Evolutionary conservation across 1,139 yeast genomes (phyloP), one percentile per base, ranked within the genome.

Genomic region (Komagataea norvegica): DNA sequence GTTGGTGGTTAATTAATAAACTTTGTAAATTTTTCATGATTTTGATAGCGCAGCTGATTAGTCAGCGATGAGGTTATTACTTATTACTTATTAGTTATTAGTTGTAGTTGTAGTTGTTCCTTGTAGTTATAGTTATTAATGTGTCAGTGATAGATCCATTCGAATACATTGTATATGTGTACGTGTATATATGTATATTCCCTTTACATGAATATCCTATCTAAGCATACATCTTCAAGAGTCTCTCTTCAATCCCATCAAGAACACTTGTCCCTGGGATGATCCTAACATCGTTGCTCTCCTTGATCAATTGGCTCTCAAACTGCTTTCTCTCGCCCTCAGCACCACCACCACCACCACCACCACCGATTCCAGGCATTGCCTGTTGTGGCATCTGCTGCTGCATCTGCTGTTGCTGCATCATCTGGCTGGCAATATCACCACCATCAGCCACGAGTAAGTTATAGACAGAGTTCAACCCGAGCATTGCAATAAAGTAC

Each of bases 401-500:
- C 54, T 63, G 71, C 43, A 66, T 71, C 39, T 62, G 70, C 43
- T 66, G 77, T 41, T 68, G 76, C 48, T 69, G 79, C 41, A 61
- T 61, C 48, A 68, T 51, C 27, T 63, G 65, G 19, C 64, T 66
- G 6, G 64, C 70, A 34, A 63, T 55, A 35, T 69, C 62, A 18
- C 60, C 62, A 46, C 74, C 81, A 4, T 80, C 81, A 56, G 86
- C 72, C 15, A 89, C 52, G 40, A 89, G n/a, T n/a, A n/a, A 69
- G 20, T 86, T 74, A 59, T 82, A 85, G 2, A 91, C 79, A 0
- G 96, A 86, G 48, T 79, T 76, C 45, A 91, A 71, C 25, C 98
- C 98, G 41, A 89, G 64, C 48, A 88, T 74, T 43, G 88, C 86
- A 40, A 91, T 85, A 59, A 91, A 87, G 59, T 91, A 91, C 98